Evolutionary conservation across 352 stramenopile species (phyloP), one percentile per base, ranked within the genome.

Genomic region (Phytophthora rubi): DNA sequence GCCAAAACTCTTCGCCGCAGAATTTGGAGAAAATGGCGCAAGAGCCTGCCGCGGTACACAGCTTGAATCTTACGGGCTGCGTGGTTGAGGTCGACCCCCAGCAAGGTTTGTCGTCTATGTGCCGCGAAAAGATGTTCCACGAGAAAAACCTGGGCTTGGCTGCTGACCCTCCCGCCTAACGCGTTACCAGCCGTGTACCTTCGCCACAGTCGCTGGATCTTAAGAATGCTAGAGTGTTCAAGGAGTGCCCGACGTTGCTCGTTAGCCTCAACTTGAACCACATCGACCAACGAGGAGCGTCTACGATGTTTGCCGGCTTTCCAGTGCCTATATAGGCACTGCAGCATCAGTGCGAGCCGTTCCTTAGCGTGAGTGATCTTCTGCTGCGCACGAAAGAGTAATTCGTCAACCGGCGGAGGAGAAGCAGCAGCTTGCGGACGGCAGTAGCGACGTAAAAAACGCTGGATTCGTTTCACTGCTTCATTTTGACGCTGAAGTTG

Each of bases 21-120:
- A 26, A 83, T 70, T 37, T 53, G 53, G 2, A 90, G 68, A 13
- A 83, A 89, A 6, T 23, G 48, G 3, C 75, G 82, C 33, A 86
- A 77, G 9, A 76, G 68, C 23, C 80, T 84, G 12, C 83, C 75
- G 2, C 82, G 80, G 23, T 88, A 90, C 21, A 81, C 59, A 4
- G 75, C 73, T 62, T 93, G 85, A 45, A 92, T 89, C 53, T 73
- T 82, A 13, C 77, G 63, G 18, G 81, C 83, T 13, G 83, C 79
- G 5, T 57, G 56, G 8, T 80, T 65, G 18, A 81, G 64, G 8
- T 81, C 58, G 1, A 33, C 6, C 28, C 62, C 57, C 7, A 67
- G 8, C 16, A 56, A 45, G 7, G 71, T 69, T 18, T 80, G 70
- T 2, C 61, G 62, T 53, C 59, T 67, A 7, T 87, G 76, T 15